phyloP scores from a whole-genome alignment of 768 basidiomycete species.

The Agrocybe chaxingu region DNA sequence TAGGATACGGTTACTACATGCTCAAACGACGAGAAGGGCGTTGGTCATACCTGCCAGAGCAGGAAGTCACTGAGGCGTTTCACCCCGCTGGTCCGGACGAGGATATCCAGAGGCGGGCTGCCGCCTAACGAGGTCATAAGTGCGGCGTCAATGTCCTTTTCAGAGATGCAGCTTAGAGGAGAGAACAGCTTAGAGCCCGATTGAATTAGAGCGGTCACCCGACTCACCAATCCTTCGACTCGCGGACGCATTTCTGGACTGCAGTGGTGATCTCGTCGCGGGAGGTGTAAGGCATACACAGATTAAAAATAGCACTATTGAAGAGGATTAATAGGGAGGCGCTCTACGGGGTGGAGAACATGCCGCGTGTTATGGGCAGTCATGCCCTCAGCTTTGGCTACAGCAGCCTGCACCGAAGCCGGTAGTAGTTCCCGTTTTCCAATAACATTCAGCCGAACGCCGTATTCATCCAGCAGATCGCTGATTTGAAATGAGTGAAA shows the following conservation, averaged over 20 bases:
- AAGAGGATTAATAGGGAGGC: background rate
- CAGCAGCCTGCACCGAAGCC: constrained; percentile 63
- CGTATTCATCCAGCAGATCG: constrained; percentile 75
- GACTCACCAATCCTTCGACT: constrained; percentile 25
- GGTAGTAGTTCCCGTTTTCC: constrained; percentile 80
- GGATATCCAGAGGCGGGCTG: constrained; percentile 83
- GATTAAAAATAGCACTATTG: constrained; percentile 78
- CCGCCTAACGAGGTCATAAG: constrained; percentile 63
- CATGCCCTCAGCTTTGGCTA: constrained; percentile 68
- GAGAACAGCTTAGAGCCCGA: background rate
- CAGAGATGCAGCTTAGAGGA: constrained; percentile 41
- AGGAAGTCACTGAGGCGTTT: constrained; percentile 85
- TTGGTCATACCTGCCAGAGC: constrained; percentile 84
- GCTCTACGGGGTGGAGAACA: constrained; percentile 11
- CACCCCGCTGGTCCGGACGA: constrained; percentile 91
- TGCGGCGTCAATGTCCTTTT: constrained; percentile 61
- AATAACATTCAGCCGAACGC: constrained; percentile 80
- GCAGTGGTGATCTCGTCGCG: constrained; percentile 89
- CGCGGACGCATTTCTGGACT: constrained; percentile 49
- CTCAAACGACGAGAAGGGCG: background rate
- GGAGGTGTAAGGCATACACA: constrained; percentile 91
- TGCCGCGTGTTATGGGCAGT: constrained; percentile 75
- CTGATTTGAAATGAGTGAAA: constrained; percentile 33
- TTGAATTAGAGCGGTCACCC: background rate
- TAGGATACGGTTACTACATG: constrained; percentile 22